Conservation (phyloP, 345 rosid species). For the Mercurialis annua region DNA sequence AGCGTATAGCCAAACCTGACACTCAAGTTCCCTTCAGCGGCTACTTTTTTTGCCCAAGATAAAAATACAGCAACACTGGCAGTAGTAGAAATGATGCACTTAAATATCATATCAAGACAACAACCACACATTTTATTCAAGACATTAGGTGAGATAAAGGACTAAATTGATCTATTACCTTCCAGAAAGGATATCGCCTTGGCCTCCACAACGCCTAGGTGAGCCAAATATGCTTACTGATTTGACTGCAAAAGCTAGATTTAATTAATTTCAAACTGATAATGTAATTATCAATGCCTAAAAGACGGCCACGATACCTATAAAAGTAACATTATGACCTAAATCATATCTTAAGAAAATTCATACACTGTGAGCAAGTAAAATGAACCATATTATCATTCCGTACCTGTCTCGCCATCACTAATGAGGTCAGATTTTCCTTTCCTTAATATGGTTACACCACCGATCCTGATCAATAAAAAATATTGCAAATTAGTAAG, state of each 20-base stretch:
- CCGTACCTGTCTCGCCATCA: conserved; percentile 69
- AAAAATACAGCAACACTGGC: conserved; percentile 79
- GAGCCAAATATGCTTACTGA: conserved; percentile 78
- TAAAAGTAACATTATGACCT: neutral
- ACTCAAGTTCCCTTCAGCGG: conserved; percentile 29
- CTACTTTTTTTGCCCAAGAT: conserved; percentile 72
- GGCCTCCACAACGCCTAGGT: conserved; percentile 94
- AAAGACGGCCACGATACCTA: neutral
- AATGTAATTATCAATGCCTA: neutral
- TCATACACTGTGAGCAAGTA: neutral
- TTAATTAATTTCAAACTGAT: conserved; percentile 3
- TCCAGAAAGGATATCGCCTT: conserved; percentile 96
- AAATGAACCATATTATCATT: neutral
- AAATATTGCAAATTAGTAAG: conserved; percentile 14
- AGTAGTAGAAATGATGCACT: neutral
- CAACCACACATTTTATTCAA: neutral
- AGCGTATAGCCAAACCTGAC: conserved; percentile 36
- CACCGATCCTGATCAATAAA: conserved; percentile 63
- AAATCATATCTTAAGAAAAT: neutral
- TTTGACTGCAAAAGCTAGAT: conserved; percentile 49
- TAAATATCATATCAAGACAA: neutral
- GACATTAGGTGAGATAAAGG: neutral
- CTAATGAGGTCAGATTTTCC: conserved; percentile 82
- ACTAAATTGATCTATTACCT: conserved; percentile 41
- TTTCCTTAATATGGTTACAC: conserved; percentile 79